Evolutionary conservation across 2,329 filamentous ascomycete species (phyloP).

Genomic region (Juglanconis juglandina): DNA sequence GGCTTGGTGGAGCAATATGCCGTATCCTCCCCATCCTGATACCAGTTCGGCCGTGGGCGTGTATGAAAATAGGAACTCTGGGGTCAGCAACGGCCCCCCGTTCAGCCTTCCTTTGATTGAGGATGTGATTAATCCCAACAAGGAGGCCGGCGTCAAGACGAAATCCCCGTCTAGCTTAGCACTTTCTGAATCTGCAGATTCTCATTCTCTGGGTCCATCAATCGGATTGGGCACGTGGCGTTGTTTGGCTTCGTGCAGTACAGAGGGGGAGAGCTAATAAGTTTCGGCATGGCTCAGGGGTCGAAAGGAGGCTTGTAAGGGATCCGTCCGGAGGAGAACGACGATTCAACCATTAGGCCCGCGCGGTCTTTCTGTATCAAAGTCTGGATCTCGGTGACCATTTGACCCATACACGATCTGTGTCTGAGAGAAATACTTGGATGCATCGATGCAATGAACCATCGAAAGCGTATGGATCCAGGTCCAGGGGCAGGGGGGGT

Average conservation of each 20-base stretch:
- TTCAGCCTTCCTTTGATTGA: constrained; percentile 1
- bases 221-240: constrained; percentile 17
- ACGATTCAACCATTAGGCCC: not conserved
- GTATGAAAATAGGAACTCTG: not conserved
- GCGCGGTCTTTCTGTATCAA: not conserved
- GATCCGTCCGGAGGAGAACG: not conserved
- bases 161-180: not conserved
- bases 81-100: not conserved
- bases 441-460: constrained; percentile 10
- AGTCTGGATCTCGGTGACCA: constrained; percentile 5
- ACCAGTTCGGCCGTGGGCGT: not conserved
- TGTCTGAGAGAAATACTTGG: not conserved
- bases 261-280: constrained; percentile 10
- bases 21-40: not conserved
- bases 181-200: not conserved
- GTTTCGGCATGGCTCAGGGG: constrained; percentile 20
- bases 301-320: constrained; percentile 12
- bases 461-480: constrained; percentile 8
- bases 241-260: constrained; percentile 10
- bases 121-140: not conserved
- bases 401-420: constrained; percentile 8
- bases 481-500: not conserved
- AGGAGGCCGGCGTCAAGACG: not conserved
- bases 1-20: not conserved
- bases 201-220: constrained; percentile 1